Evolutionary conservation across 116 monocot genomes (phyloP), one percentile per base, ranked within the genome.

Genomic region (Zostera marina): DNA sequence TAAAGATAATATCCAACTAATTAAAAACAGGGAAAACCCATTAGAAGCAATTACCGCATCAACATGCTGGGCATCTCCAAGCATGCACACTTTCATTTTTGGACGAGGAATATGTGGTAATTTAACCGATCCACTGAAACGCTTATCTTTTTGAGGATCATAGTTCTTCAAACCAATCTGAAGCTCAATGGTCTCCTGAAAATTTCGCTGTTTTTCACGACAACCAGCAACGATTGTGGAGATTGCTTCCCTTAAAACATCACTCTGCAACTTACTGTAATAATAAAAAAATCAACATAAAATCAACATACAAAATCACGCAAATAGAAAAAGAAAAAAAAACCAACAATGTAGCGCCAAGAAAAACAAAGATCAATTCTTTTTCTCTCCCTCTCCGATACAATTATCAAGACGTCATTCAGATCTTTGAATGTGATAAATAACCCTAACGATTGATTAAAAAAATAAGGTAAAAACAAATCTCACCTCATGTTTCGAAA

Each of bases 71-170:
- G 72, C 72, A 72, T 72, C 72, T 41, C 72, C 72, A 66, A 72
- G 72, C 72, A 72, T 72, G 72, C 72, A 72, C 20, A 72, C 65
- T 66, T 72, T 72, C 71, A 72, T 72, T 52, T 64, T 65, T 20
- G 71, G 71, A 15, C 72, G 65, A 53, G 72, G 72, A 20, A 72
- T 66, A 25, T 72, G 66, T 7, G 72, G 66, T 3, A 72, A 55
- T 40, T 72, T 72, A 4, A 72, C 72, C 3, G 72, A 72, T 13
- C 72, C 72, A 59, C 72, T 72, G 66, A 72, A 72, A 39, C 72
- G 72, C 54, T 72, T 72, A 45, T 72, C 72, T 20, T 72, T 72
- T 51, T 72, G 72, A 15, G 72, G 72, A 22, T 72, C 72, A 41
- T 72, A 72, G 40, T 72, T 72, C 57, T 71, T 71, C 0, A 71